Evolutionary conservation across 805 yeast genomes (phyloP).

Genomic region (Schwanniomyces sp.): DNA sequence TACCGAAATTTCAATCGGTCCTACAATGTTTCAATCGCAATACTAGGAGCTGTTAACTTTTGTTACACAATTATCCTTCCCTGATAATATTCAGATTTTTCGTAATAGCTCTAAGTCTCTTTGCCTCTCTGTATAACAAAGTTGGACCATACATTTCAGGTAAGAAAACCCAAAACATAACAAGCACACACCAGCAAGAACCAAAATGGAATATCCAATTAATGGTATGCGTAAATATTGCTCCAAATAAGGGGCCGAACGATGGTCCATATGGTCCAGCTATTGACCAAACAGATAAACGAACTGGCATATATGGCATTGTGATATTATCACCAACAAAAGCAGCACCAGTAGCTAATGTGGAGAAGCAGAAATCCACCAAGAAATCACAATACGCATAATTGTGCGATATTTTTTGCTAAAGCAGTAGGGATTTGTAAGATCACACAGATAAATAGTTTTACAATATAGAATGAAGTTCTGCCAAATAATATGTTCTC

Average conservation of each 20-base stretch:
- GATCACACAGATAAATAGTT: slow-evolving; percentile 44
- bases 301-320: slow-evolving; percentile 40
- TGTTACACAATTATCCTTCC: no score
- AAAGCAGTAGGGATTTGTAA: slow-evolving; percentile 55
- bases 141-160: slow-evolving; percentile 48
- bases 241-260: slow-evolving; percentile 55
- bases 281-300: slow-evolving; percentile 48
- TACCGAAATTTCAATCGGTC: no score
- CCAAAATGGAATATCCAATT: no score
- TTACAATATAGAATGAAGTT: slow-evolving; percentile 42
- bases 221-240: slow-evolving; percentile 40
- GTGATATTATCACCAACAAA: slow-evolving; percentile 45
- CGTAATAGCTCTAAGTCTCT: slow-evolving; percentile 41
- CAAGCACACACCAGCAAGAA: slow-evolving; percentile 12
- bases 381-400: slow-evolving; percentile 48
- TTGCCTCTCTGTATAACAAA: slow-evolving; percentile 44
- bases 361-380: slow-evolving; percentile 55
- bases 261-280: slow-evolving; percentile 52
- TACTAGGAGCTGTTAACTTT: no score
- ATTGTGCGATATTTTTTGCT: slow-evolving; percentile 44
- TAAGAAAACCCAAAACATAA: slow-evolving; percentile 22
- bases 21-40: no score
- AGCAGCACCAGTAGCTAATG: slow-evolving; percentile 56
- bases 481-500: slow-evolving; percentile 53
- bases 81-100: slow-evolving; percentile 42